These are phyloP conservation scores for Diaporthe sp. DNA, from an alignment of 2,329 filamentous ascomycete genomes.

Conservation along the genomic window DNA sequence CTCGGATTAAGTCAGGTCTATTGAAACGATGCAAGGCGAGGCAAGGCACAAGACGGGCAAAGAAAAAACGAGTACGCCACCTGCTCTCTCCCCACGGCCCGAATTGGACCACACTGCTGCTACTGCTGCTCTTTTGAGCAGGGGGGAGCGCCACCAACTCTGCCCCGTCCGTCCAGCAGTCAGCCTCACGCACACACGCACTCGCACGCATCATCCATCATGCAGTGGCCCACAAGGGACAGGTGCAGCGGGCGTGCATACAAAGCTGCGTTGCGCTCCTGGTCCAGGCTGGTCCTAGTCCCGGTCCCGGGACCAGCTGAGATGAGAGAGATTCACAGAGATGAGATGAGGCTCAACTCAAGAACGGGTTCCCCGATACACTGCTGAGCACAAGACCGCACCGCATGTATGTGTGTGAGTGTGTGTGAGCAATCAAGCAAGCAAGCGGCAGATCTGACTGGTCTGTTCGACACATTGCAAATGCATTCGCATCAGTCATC, in stretches of 20 bases:
- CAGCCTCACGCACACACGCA: conserved; percentile 3
- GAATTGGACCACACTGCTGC: too few relatives aligned
- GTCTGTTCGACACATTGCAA: not conserved
- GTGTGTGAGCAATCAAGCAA: not conserved
- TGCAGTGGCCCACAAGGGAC: conserved; percentile 13
- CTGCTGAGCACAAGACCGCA: not conserved
- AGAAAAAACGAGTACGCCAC: conserved; percentile 1
- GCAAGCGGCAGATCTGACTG: not conserved
- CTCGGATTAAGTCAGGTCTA: not conserved
- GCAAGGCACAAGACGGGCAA: not conserved
- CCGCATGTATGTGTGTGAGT: not conserved
- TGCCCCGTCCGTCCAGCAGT: not conserved
- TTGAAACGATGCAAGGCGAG: not conserved
- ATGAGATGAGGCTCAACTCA: conserved; percentile 25
- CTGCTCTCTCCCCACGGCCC: too few relatives aligned
- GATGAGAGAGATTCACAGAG: conserved; percentile 1
- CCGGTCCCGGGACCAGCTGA: not conserved
- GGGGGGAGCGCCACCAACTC: not conserved
- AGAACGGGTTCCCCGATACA: conserved; percentile 7
- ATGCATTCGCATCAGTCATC: conserved; percentile 8
- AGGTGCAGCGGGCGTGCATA: conserved; percentile 3
- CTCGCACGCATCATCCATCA: conserved; percentile 9
- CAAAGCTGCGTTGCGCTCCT: conserved; percentile 16
- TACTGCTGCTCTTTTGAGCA: not conserved
- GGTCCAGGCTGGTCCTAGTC: not conserved